These are phyloP conservation scores for Aspergillus fijiensis DNA, from an alignment of 2,329 filamentous ascomycete genomes.

Conservation along the genomic window DNA sequence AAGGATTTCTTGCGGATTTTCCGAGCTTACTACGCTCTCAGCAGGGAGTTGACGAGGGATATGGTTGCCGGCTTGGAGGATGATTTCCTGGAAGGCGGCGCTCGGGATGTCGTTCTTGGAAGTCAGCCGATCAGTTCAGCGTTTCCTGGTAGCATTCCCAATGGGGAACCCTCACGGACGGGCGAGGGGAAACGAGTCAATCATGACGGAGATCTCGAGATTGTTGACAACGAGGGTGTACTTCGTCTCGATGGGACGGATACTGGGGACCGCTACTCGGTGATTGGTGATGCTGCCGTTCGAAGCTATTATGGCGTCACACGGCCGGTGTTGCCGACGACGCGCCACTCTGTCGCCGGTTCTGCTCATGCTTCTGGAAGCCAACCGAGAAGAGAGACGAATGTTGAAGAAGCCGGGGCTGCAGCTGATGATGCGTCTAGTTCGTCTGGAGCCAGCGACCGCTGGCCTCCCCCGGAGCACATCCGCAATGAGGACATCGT, in stretches of 20 bases:
- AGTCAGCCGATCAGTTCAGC: conserved; percentile 78
- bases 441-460: conserved; percentile 30
- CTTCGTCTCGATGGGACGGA: conserved; percentile 62
- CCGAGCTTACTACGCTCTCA: conserved; percentile 85
- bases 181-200: conserved; percentile 68
- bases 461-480: conserved; percentile 43
- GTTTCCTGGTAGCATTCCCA: conserved; percentile 67
- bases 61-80: conserved; percentile 76
- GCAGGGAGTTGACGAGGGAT: conserved; percentile 84
- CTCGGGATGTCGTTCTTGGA: conserved; percentile 72
- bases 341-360: conserved; percentile 21
- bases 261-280: conserved; percentile 59
- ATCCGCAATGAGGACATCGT: conserved; percentile 44
- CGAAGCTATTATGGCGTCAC: conserved; percentile 36
- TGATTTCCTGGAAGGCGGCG: conserved; percentile 71
- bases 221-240: conserved; percentile 61
- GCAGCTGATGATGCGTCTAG: conserved; percentile 26
- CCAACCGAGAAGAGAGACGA: conserved; percentile 20
- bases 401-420: conserved; percentile 21
- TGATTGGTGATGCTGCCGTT: conserved; percentile 54
- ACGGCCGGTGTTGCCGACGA: conserved; percentile 34
- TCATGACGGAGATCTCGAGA: conserved; percentile 62
- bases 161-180: conserved; percentile 59
- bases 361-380: conserved; percentile 14
- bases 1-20: conserved; percentile 91